A percentile compares a stretch with the other conserved stretches of the same genome.
Conservation (phyloP, 192 early-diverging fungal genomes). For the Coemansia sp. region DNA sequence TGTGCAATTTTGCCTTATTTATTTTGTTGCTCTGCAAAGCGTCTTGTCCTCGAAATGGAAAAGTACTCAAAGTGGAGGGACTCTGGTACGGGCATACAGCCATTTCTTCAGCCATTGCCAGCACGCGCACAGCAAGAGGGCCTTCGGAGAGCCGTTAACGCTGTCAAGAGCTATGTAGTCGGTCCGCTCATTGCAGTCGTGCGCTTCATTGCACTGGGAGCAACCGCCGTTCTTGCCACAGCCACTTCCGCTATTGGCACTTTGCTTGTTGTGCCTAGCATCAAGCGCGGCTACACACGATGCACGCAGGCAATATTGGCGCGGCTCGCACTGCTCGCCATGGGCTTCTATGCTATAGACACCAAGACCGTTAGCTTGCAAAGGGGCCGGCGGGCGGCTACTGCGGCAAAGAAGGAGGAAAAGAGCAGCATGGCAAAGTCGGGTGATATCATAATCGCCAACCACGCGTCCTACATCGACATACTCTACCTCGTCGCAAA, state of each 20-base stretch:
- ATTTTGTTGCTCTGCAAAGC: not conserved
- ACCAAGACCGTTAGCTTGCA: conserved; percentile 62
- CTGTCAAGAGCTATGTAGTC: conserved; percentile 18
- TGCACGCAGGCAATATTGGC: conserved; percentile 35
- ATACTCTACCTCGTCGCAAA: conserved; percentile 66
- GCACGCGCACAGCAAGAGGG: conserved; percentile 27
- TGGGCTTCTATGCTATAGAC: conserved; percentile 76
- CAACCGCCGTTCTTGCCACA: conserved; percentile 50
- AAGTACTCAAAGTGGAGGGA: conserved; percentile 89
- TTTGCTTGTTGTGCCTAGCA: conserved; percentile 23
- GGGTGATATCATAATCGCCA: conserved; percentile 77
- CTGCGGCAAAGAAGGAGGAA: not conserved
- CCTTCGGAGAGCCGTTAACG: conserved; percentile 4
- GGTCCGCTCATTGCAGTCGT: conserved; percentile 42
- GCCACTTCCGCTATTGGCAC: conserved; percentile 12
- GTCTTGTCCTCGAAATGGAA: conserved; percentile 57
- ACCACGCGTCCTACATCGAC: conserved; percentile 83
- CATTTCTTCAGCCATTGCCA: conserved; percentile 71
- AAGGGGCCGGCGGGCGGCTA: conserved; percentile 55
- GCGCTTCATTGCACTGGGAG: conserved; percentile 50
- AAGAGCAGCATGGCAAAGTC: conserved; percentile 19
- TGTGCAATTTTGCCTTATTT: not conserved
- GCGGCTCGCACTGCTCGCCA: conserved; percentile 60
- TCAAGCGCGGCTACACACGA: conserved; percentile 14
- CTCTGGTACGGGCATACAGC: conserved; percentile 84